Evolutionary conservation across 192 early-diverging fungal genomes (phyloP), one percentile per base, ranked within the genome.

Genomic region (Helicostylum pulchrum): DNA sequence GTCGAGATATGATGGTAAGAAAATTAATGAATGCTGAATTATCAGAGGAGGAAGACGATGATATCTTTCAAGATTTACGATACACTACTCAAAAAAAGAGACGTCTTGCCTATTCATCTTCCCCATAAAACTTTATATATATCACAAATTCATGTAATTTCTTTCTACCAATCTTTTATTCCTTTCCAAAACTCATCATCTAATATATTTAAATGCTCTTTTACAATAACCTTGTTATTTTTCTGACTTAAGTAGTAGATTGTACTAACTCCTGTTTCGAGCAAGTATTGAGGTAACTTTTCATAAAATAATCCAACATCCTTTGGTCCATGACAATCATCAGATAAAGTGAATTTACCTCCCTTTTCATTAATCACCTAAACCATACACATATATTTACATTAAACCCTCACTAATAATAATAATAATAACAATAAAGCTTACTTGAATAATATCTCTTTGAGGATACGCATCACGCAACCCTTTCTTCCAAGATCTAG

Each of bases 401-500:
- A 26, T 2, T 26, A 26, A 26, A 26, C 2, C 26, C 26, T 26
- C 26, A 2, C 26, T 26, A 26, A 26, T 26, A 39, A 39, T 9
- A 39, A 39, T 9, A 39, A 39, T 9, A 39, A 39, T 9, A 39
- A 39, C 1, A 39, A 39, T 9, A 39, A 39, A 10, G 4, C 36
- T 50, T 34, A 92, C 90, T 73, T 86, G 58, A 15, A 99, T 68
- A 45, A 99, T 88, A 66, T 92, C 90, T 21, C 86, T 75, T 56
- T 87, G 86, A 42, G 97, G 97, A 76, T 99, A 99, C 3, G 97
- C 93, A 69, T 85, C 83, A 14, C 62, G 49, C 14, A 97, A 76
- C 4, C 88, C 88, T 75, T 96, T 97, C 67, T 95, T 95, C 89
- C 88, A 98, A 31, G 92, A 94, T 1, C 95, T 75, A 32, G 93